These are phyloP conservation scores for Apiospora rasikravindrae DNA, from an alignment of 2,329 filamentous ascomycete species.

Conservation along the genomic window DNA sequence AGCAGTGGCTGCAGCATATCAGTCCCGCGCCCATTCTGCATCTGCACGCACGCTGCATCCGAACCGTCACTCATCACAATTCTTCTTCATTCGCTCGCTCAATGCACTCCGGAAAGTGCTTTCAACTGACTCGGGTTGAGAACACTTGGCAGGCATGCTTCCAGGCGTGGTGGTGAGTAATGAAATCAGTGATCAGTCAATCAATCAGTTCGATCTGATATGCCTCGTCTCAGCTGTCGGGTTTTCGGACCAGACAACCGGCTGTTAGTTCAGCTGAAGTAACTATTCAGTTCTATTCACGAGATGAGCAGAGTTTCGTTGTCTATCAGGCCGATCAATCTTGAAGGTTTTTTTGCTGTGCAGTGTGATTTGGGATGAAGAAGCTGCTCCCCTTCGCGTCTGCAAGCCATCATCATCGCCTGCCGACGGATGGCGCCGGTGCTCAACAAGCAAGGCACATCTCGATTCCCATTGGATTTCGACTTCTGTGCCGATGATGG, in stretches of 20 bases:
- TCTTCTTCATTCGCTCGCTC: not conserved
- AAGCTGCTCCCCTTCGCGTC: not conserved
- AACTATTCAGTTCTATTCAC: not conserved
- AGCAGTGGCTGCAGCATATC: not conserved
- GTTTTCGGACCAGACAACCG: not conserved
- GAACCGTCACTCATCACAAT: conserved; percentile 2
- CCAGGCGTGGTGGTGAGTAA: not conserved
- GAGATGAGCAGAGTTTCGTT: not conserved
- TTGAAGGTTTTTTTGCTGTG: not conserved
- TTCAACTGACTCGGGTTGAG: not conserved
- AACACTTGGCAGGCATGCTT: not conserved
- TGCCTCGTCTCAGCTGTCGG: not conserved
- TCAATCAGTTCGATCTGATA: not conserved
- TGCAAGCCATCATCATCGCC: conserved; percentile 1
- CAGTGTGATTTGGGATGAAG: not conserved
- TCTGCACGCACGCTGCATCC: conserved; percentile 8
- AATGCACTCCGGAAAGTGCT: not conserved
- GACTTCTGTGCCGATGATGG: not conserved
- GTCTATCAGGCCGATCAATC: not conserved
- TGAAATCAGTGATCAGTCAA: not conserved
- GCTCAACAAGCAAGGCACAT: not conserved
- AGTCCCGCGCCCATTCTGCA: not conserved
- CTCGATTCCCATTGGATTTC: not conserved
- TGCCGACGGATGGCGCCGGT: conserved; percentile 1
- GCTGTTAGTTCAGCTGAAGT: not conserved